Base-by-base conservation (phyloP, 192 early-diverging fungal genomes). In the Ramicandelaber brevisporus region DNA sequence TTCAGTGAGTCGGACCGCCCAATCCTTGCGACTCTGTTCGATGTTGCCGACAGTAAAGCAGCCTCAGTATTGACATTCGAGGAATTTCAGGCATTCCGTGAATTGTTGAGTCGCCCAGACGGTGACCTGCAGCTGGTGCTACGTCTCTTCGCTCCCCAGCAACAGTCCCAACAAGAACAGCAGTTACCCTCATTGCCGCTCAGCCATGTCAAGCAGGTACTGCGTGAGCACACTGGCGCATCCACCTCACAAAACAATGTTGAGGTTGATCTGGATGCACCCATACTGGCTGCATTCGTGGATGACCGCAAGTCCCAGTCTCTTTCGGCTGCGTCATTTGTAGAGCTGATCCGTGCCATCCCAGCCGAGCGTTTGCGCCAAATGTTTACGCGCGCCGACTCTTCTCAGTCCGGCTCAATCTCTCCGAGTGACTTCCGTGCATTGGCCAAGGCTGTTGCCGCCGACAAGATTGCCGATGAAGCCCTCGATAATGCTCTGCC, bases 51-150 rank as follows among this genome's bases (percentile, higher is more conserved):
- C 37, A 33, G 38, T n/a, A 31, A 39, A 5, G 26, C 15, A 10
- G 35, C 35, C 15, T 59, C 59, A 20, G 13, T 33, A 18, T 33
- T 66, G 17, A 46, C 55, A 22, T 37, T 40, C 11, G 51, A 53
- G 18, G 61, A 64, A 26, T 67, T 63, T 40, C 16, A 58, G 11
- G 32, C 33, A 17, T 67, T 71, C 37, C 53, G 60, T 21, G 17
- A 29, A 13, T 19, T 61, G 21, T 43, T 70, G n/a, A 27, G 38
- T 14, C 40, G 37, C 6, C 46, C 59, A 12, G 57, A 61, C 34
- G 63, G 63, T 12, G 58, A 61, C 16, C 55, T 40, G 24, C 43
- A 53, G 26, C 33, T 67, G 31, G 42, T 55, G 6, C 63, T 61
- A 36, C 31, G 44, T 5, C 36, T 46, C 5, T 43, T 61, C 19